Percentiles rank a stretch among this genome's conserved stretches.
Conservation (phyloP, 2,329 filamentous ascomycete genomes). For the Tolypocladium tundrense region DNA sequence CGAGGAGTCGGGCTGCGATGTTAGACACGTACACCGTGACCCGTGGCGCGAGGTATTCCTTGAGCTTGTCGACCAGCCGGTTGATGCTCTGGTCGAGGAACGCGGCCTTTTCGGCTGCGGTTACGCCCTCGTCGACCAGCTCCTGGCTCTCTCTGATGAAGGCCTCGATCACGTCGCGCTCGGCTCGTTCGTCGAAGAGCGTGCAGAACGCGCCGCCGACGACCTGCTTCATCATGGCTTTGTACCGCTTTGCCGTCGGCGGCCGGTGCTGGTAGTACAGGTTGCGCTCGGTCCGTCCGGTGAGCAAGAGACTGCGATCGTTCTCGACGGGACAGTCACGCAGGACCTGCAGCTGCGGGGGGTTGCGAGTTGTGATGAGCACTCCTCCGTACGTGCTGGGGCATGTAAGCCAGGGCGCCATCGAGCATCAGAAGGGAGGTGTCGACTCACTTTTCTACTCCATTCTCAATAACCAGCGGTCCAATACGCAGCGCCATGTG, state of each 20-base stretch:
- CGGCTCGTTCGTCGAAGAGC: conserved; percentile 10
- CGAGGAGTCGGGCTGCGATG: conserved; percentile 17
- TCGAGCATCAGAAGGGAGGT: too few species aligned
- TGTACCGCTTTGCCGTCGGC: conserved; percentile 19
- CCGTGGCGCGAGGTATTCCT: conserved; percentile 11
- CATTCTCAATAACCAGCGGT: conserved; percentile 29
- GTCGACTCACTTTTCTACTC: conserved; percentile 22
- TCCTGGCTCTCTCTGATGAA: conserved; percentile 14
- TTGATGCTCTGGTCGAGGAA: conserved; percentile 5
- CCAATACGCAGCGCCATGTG: conserved; percentile 30
- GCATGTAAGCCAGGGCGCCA: not conserved
- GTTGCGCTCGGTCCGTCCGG: conserved; percentile 7
- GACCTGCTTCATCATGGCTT: conserved; percentile 29
- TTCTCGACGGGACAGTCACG: conserved; percentile 11
- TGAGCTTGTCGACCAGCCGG: conserved; percentile 11
- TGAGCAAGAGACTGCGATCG: conserved; percentile 11
- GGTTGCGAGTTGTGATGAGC: conserved; percentile 14
- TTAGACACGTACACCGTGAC: conserved; percentile 19
- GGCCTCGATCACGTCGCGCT: conserved; percentile 16
- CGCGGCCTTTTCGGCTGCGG: conserved; percentile 5
- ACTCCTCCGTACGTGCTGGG: conserved; percentile 14
- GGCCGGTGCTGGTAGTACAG: conserved; percentile 9
- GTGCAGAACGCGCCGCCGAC: conserved; percentile 24
- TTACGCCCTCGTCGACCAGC: conserved; percentile 10
- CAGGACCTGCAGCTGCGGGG: conserved; percentile 11